Percentiles rank a stretch among this genome's conserved stretches.
Evolutionary conservation across 495 filamentous ascomycete genomes (phyloP).

Genomic region (Neurospora africana): DNA sequence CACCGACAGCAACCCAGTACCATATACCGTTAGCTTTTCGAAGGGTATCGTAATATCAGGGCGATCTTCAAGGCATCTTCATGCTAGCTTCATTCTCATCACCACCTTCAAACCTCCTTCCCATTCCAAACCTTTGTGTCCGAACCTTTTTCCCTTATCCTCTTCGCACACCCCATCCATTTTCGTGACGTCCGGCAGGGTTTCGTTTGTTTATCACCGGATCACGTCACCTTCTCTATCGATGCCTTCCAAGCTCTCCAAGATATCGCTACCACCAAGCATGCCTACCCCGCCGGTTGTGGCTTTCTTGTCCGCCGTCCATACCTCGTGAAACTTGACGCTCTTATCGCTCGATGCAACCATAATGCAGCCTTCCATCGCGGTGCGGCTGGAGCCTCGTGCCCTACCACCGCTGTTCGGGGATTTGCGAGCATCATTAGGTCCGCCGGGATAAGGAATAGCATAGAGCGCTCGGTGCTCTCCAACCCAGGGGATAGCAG

Average conservation of each 20-base stretch:
- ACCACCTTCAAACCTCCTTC: neutral
- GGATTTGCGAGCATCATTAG: constrained; percentile 17
- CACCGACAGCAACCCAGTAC: neutral
- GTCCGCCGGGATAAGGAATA: constrained; percentile 55
- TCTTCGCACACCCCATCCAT: neutral
- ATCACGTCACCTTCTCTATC: constrained; percentile 61
- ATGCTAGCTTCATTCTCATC: neutral
- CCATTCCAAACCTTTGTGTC: neutral
- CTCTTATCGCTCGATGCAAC: constrained; percentile 89
- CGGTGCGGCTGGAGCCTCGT: constrained; percentile 38
- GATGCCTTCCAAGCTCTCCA: constrained; percentile 76
- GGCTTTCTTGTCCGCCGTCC: constrained; percentile 54
- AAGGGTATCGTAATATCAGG: neutral
- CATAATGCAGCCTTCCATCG: constrained; percentile 85
- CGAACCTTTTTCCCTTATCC: neutral
- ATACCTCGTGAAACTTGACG: constrained; percentile 95
- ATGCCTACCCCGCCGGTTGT: constrained; percentile 50
- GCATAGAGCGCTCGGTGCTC: constrained; percentile 72
- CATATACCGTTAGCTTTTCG: neutral
- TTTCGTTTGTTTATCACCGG: constrained; percentile 25
- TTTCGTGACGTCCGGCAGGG: neutral
- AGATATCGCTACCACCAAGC: constrained; percentile 77
- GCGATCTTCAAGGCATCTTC: neutral
- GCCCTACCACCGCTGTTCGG: neutral
- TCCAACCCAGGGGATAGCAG: constrained; percentile 78